Evolutionary conservation across 2,329 filamentous ascomycete species (phyloP).

Genomic region (Paraphaeosphaeria minitans): DNA sequence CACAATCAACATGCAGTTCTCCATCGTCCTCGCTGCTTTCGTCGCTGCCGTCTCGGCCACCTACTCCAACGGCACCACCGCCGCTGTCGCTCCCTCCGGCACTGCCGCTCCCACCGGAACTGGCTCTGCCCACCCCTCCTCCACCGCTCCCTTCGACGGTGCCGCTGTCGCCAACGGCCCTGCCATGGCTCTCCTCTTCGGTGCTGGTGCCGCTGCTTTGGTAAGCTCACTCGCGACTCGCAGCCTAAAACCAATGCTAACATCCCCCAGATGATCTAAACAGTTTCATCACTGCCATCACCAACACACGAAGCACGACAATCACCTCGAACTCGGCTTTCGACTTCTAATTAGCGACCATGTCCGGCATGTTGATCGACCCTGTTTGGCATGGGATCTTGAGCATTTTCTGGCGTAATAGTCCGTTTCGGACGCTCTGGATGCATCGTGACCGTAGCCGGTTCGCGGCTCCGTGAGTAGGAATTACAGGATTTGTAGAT

Average conservation of each 20-base stretch:
- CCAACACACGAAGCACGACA: conserved; percentile 3
- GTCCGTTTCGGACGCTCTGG: conserved; percentile 7
- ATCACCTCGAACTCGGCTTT: conserved; percentile 5
- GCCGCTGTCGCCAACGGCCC: conserved; percentile 28
- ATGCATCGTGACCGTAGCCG: conserved; percentile 9
- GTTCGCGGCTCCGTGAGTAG: conserved; percentile 11
- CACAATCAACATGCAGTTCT: conserved; percentile 37
- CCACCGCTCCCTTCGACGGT: conserved; percentile 33
- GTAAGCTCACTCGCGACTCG: conserved; percentile 18
- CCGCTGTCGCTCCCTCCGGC: conserved; percentile 28
- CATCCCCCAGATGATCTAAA: conserved; percentile 10
- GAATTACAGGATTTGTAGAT: conserved; percentile 10
- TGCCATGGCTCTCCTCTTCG: conserved; percentile 35
- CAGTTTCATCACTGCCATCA: conserved; percentile 8
- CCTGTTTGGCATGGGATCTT: conserved; percentile 9
- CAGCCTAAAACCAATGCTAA: not conserved
- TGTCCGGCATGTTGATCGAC: conserved; percentile 11
- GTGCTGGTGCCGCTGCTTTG: conserved; percentile 40
- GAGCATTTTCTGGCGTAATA: conserved; percentile 14
- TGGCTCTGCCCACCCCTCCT: conserved; percentile 7
- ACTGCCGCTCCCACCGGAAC: conserved; percentile 24
- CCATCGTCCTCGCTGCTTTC: conserved; percentile 32
- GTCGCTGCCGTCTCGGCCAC: conserved; percentile 35
- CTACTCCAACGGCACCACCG: conserved; percentile 27
- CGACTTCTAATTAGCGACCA: conserved; percentile 13